Conservation (phyloP, 495 filamentous ascomycete genomes). For the Collariella sp. region DNA sequence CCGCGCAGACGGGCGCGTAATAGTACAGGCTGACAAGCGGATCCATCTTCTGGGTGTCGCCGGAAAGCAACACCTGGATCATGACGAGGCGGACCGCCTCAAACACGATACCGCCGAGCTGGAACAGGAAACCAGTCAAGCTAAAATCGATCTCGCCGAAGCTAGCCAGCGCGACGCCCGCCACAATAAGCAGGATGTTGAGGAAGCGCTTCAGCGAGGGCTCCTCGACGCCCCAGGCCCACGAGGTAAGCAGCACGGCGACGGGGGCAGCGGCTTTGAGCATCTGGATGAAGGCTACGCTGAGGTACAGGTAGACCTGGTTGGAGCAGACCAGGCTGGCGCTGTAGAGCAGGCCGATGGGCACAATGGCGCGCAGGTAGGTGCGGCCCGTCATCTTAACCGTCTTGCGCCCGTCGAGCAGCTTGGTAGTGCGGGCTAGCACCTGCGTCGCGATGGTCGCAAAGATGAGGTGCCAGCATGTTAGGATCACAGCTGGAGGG, state of each 20-base stretch:
- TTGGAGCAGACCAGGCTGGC: constrained; percentile 66
- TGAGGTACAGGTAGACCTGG: constrained; percentile 65
- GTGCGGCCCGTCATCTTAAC: constrained; percentile 60
- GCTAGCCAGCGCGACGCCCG: constrained; percentile 64
- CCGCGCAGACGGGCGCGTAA: constrained; percentile 68
- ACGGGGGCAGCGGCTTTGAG: constrained; percentile 68
- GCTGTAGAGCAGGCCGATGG: constrained; percentile 66
- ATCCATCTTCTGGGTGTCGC: constrained; percentile 67
- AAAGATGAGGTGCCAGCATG: constrained; percentile 71
- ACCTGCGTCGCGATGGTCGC: constrained; percentile 66
- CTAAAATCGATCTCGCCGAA: constrained; percentile 69
- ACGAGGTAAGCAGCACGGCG: constrained; percentile 56
- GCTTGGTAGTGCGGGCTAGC: constrained; percentile 55
- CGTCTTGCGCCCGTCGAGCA: constrained; percentile 59
- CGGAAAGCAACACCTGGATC: constrained; percentile 63
- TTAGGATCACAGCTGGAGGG: constrained; percentile 47
- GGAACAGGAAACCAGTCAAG: constrained; percentile 59
- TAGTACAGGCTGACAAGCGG: constrained; percentile 79
- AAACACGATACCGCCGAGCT: constrained; percentile 59
- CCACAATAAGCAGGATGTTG: constrained; percentile 66
- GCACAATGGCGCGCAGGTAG: constrained; percentile 63
- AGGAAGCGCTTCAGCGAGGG: constrained; percentile 51
- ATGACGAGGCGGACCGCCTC: constrained; percentile 71
- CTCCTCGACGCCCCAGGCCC: constrained; percentile 53
- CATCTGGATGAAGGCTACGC: constrained; percentile 77